Conservation (phyloP, 164 flowering plant species). For the Piper betle region DNA sequence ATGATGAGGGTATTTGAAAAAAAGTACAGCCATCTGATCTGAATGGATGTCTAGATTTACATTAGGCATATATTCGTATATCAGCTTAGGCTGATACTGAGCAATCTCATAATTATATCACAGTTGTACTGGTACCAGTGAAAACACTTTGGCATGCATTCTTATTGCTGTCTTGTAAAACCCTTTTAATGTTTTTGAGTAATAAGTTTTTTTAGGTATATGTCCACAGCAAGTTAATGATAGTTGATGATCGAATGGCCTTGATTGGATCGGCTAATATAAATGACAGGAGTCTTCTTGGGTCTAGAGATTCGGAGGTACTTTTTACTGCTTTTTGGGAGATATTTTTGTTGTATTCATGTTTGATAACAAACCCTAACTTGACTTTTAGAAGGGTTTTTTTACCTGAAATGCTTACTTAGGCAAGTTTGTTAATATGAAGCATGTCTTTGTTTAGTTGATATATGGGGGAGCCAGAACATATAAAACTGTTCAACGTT, state of each 20-base stretch:
- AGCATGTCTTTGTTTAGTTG: too few relatives aligned
- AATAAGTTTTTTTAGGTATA: constrained; percentile 42
- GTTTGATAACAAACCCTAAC: neutral
- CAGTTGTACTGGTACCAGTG: neutral
- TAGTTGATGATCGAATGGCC: constrained; percentile 59
- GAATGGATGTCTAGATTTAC: too few relatives aligned
- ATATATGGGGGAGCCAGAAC: too few relatives aligned
- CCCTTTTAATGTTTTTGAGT: neutral
- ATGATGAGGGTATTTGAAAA: too few relatives aligned
- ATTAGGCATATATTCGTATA: neutral
- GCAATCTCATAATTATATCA: too few relatives aligned
- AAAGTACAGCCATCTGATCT: too few relatives aligned
- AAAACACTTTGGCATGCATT: neutral
- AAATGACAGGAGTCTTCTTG: constrained; percentile 93
- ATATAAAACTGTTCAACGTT: too few relatives aligned
- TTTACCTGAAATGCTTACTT: neutral
- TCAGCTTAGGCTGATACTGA: too few relatives aligned
- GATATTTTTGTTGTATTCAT: too few relatives aligned
- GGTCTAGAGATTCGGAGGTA: constrained; percentile 99
- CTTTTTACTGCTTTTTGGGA: neutral
- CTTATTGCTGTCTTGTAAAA: neutral
- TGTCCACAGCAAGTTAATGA: constrained; percentile 95
- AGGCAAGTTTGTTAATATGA: too few relatives aligned
- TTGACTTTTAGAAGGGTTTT: neutral
- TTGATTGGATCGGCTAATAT: constrained; percentile 94